Conservation (phyloP, 2,329 filamentous ascomycete species). For the Phaeoacremonium minimum region DNA sequence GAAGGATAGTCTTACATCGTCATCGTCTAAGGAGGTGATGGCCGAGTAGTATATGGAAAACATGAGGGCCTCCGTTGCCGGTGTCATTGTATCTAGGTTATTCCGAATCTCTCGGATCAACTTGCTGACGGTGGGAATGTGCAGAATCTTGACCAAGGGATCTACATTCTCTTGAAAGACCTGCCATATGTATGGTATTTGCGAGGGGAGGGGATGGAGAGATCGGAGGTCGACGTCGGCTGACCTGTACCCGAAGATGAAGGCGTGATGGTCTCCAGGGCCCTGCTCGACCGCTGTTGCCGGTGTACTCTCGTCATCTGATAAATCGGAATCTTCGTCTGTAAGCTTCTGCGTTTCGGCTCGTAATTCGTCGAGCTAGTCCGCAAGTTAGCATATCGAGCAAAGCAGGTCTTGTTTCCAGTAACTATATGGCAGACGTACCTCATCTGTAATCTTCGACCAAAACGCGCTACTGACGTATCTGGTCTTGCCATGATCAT, state of each 20-base stretch:
- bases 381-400: constrained; percentile 1
- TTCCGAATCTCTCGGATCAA: constrained; percentile 57
- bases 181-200: constrained; percentile 65
- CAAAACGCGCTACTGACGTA: constrained; percentile 77
- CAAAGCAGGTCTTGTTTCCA: constrained; percentile 1
- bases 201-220: constrained; percentile 61
- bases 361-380: constrained; percentile 39
- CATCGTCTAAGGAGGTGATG: constrained; percentile 55
- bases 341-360: constrained; percentile 44
- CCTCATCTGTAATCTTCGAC: constrained; percentile 72
- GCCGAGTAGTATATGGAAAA: constrained; percentile 59
- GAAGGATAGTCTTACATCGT: constrained; percentile 52
- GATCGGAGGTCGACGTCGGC: constrained; percentile 61
- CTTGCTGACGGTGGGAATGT: constrained; percentile 62
- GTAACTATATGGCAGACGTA: constrained; percentile 20
- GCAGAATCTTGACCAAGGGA: constrained; percentile 66
- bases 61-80: constrained; percentile 56
- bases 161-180: constrained; percentile 72
- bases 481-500: constrained; percentile 62
- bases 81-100: constrained; percentile 52
- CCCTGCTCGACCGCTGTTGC: constrained; percentile 31
- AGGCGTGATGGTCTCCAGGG: constrained; percentile 59
- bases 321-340: constrained; percentile 53
- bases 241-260: constrained; percentile 70
- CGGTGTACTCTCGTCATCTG: constrained; percentile 54